These are phyloP conservation scores for Populus hybrid DNA, from an alignment of 441 rosid species.

Conservation along the genomic window DNA sequence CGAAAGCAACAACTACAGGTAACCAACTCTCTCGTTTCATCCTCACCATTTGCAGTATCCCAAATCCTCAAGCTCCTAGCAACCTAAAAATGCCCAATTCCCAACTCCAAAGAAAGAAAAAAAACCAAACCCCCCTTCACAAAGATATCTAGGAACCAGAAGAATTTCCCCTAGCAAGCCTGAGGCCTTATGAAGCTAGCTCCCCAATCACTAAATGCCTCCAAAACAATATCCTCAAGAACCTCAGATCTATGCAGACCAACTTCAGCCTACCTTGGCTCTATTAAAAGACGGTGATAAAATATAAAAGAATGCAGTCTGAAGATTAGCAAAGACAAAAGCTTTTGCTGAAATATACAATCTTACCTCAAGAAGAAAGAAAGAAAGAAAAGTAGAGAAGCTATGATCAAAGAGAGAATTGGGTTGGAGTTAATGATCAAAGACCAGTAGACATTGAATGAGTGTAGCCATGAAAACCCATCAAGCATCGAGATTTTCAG, in stretches of 20 bases:
- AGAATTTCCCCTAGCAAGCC: not conserved
- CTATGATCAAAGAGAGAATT: not conserved
- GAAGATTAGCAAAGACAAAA: not conserved
- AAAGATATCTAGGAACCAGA: too few species aligned
- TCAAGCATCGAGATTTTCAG: too few species aligned
- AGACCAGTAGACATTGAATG: conserved; percentile 9
- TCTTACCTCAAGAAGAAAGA: conserved; percentile 33
- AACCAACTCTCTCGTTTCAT: conserved; percentile 42
- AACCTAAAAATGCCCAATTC: conserved; percentile 7
- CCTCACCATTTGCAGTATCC: conserved; percentile 30
- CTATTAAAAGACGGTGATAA: not conserved
- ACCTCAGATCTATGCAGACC: conserved; percentile 37
- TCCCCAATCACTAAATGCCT: conserved; percentile 5
- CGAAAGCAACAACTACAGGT: conserved; percentile 29
- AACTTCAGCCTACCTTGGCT: conserved; percentile 8
- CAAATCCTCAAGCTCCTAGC: conserved; percentile 19
- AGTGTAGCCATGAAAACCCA: too few species aligned
- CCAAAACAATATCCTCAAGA: conserved; percentile 6
- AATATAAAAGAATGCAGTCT: not conserved
- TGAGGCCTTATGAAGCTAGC: conserved; percentile 4
- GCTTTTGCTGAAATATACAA: conserved; percentile 5
- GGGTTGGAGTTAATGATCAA: conserved; percentile 14
- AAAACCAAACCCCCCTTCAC: not conserved
- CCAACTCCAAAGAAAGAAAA: conserved; percentile 22
- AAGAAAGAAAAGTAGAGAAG: conserved; percentile 12